Percentiles rank a stretch among this genome's conserved stretches.
Evolutionary conservation across 1,284 basidiomycete species (phyloP).

Genomic region (Ustilago bromivora): DNA sequence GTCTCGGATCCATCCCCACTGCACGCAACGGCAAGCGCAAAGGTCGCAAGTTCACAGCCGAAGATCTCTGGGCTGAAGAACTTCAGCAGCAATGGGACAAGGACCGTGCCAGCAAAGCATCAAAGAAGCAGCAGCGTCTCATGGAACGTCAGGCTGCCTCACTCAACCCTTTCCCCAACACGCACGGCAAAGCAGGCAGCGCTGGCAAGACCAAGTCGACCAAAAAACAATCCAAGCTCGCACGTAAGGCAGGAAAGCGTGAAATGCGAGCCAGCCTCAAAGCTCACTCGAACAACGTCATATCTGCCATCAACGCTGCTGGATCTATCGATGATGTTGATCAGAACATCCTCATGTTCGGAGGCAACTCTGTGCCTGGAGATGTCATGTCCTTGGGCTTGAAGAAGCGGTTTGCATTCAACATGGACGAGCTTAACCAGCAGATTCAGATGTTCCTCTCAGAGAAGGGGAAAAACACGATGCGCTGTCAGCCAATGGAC

Average conservation of each 20-base stretch:
- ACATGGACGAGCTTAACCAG: slow-evolving; percentile 59
- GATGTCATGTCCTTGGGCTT: slow-evolving; percentile 31
- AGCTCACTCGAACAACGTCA: slow-evolving; percentile 42
- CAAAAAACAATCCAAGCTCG: slow-evolving; percentile 57
- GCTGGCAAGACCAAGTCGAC: slow-evolving; percentile 44
- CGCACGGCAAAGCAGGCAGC: slow-evolving; percentile 51
- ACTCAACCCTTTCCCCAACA: slow-evolving; percentile 71
- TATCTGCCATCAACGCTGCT: slow-evolving; percentile 35
- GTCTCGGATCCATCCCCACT: slow-evolving; percentile 47
- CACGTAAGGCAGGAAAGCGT: slow-evolving; percentile 47
- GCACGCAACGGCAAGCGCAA: slow-evolving; percentile 52
- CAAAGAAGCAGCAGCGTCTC: slow-evolving; percentile 53
- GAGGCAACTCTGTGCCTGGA: slow-evolving; percentile 15
- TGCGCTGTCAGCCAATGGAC: slow-evolving; percentile 66
- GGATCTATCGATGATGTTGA: slow-evolving; percentile 43
- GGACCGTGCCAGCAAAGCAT: slow-evolving; percentile 54
- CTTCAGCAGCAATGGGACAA: slow-evolving; percentile 74
- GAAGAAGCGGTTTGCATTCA: slow-evolving; percentile 44
- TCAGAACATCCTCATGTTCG: slow-evolving; percentile 29
- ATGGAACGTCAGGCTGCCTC: slow-evolving; percentile 73
- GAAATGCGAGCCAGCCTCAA: slow-evolving; percentile 49
- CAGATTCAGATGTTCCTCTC: slow-evolving; percentile 61
- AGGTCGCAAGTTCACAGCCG: slow-evolving; percentile 74
- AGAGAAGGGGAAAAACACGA: slow-evolving; percentile 54
- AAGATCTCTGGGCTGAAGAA: slow-evolving; percentile 75